Evolutionary conservation across 2,329 filamentous ascomycete species (phyloP), one percentile per base, ranked within the genome.

Genomic region (Calonectria hawksworthii): DNA sequence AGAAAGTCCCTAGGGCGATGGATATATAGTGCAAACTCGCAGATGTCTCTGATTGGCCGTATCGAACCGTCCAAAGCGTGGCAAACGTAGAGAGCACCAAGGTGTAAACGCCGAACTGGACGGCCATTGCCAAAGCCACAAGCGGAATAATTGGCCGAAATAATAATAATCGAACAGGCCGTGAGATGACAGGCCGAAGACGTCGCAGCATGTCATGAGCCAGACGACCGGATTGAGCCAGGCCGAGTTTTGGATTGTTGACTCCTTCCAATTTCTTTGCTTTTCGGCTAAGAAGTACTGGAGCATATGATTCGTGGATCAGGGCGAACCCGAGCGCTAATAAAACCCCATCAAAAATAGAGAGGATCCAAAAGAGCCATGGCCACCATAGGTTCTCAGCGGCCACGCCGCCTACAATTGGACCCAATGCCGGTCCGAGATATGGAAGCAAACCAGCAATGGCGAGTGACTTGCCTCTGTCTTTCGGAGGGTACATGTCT

Each of bases 331-430:
- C 92, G 14, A 89, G 81, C 2, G 90, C 47, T 74, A 92, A 89
- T 38, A 94, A 88, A 5, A 90, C 72, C 0, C 86, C 90, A 67
- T 91, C 90, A 68, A 84, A 81, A 59, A 94, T 93, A 2, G 90
- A 90, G 3, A 92, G 91, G 0, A 92, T 87, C 85, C 90, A 94
- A 84, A 95, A 95, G 2, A 92, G 89, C 93, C 93, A 95, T 36
- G 91, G 88, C 93, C 93, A 95, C 6, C 88, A 89, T 3, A 90
- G 89, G 75, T 89, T 86, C 78, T 94, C 85, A 0, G 92, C 87
- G 28, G 94, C 92, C 78, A 92, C 91, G 0, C 92, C 93, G 26
- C 93, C 93, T 0, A 92, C 88, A 10, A 95, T 92, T 0, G 93
- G 93, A 0, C 93, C 93, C 1, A 94, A 85, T 0, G 93, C 92